Evolutionary conservation across 768 basidiomycete species (phyloP).

Genomic region (Ramaria sp.): DNA sequence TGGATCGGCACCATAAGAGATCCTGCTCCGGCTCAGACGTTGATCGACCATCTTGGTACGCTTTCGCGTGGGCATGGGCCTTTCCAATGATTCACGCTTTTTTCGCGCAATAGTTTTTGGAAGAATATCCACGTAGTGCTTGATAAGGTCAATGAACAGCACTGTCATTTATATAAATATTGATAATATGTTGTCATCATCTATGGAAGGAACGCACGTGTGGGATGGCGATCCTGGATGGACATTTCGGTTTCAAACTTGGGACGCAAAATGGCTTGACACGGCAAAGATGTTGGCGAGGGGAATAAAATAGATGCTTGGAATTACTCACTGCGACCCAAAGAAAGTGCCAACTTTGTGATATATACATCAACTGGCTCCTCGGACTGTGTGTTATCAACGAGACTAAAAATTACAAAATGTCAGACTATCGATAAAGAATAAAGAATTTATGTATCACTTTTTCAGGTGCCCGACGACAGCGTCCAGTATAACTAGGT

Average conservation of each 20-base stretch:
- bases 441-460: conserved; percentile 29
- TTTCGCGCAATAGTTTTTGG: conserved; percentile 78
- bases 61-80: conserved; percentile 73
- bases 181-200: background rate
- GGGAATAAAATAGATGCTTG: background rate
- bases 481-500: conserved; percentile 70
- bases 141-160: conserved; percentile 77
- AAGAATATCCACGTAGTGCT: conserved; percentile 59
- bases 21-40: conserved; percentile 69
- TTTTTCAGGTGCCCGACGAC: conserved; percentile 64
- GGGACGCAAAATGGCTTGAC: conserved; percentile 67
- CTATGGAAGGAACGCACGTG: conserved; percentile 33
- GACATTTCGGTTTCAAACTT: conserved; percentile 74
- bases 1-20: conserved; percentile 61
- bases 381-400: conserved; percentile 52
- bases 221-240: conserved; percentile 84
- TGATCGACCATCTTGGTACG: conserved; percentile 83
- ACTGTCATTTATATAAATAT: conserved; percentile 28
- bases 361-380: conserved; percentile 74
- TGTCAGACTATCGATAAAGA: background rate
- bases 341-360: conserved; percentile 76
- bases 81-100: conserved; percentile 69
- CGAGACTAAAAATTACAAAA: conserved; percentile 35
- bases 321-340: conserved; percentile 65
- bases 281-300: conserved; percentile 1